phyloP scores from a whole-genome alignment of 768 basidiomycete species.

The Ramaria sp. region DNA sequence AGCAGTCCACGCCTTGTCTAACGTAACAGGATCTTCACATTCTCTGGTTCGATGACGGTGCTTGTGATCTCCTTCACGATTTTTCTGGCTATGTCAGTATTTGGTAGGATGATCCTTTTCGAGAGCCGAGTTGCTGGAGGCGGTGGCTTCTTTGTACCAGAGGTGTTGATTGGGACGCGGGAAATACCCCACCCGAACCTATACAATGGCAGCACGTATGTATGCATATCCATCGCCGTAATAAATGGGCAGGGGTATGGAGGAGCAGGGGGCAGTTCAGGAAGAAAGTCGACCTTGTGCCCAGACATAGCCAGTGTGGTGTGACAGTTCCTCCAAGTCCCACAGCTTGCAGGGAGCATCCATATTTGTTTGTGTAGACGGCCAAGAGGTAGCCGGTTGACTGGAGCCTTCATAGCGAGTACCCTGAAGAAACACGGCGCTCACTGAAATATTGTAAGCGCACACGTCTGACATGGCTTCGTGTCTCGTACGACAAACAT shows the following conservation, averaged over 20 bases:
- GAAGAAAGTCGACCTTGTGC: background rate
- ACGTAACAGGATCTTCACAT: background rate
- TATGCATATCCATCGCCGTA: conserved; percentile 20
- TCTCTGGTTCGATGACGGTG: conserved; percentile 1
- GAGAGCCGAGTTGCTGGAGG: conserved; percentile 21
- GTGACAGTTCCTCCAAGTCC: background rate
- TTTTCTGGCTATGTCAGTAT: conserved; percentile 12
- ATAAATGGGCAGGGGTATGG: conserved; percentile 27
- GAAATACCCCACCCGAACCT: conserved; percentile 16
- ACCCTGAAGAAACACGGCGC: background rate
- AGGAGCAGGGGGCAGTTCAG: conserved; percentile 18
- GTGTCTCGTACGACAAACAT: background rate
- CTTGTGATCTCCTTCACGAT: background rate
- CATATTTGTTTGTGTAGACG: background rate
- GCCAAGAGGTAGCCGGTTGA: background rate
- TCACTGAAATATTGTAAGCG: background rate
- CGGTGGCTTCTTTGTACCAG: background rate
- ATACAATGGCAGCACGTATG: conserved; percentile 28
- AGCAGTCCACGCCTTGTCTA: background rate
- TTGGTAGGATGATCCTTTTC: conserved; percentile 7
- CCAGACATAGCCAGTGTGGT: background rate
- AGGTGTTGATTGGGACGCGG: background rate
- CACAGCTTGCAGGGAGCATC: background rate
- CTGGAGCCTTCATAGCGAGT: background rate
- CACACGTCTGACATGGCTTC: background rate